Evolutionary conservation across 2,329 filamentous ascomycete genomes (phyloP).

Genomic region (Botryotinia calthae): DNA sequence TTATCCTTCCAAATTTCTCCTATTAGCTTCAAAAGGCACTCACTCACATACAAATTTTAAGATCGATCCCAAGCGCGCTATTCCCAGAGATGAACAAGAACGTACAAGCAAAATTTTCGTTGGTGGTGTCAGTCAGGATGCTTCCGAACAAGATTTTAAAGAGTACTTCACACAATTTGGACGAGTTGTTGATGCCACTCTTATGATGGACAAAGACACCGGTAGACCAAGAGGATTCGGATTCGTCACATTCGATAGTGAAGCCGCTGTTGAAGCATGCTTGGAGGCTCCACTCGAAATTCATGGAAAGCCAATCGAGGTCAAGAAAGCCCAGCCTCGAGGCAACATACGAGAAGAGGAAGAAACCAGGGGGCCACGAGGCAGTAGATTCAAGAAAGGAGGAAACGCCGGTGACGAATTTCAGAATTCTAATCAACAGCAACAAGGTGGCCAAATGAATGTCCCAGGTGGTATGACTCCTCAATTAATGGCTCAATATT

Average conservation of each 20-base stretch:
- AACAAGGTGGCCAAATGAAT: conserved; percentile 37
- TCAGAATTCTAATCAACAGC: conserved; percentile 42
- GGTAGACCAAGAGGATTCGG: conserved; percentile 95
- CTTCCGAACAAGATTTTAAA: conserved; percentile 92
- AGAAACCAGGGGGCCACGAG: conserved; percentile 57
- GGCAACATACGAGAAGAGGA: conserved; percentile 94
- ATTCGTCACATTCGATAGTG: conserved; percentile 97
- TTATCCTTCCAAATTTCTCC: conserved; percentile 28
- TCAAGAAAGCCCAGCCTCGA: conserved; percentile 94
- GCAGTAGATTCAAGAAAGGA: conserved; percentile 56
- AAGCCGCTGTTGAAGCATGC: conserved; percentile 89
- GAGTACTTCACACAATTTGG: conserved; percentile 97
- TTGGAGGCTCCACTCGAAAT: conserved; percentile 84
- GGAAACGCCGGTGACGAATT: conserved; percentile 45
- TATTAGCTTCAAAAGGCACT: conserved; percentile 29
- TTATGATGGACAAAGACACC: conserved; percentile 99
- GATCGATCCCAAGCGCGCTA: conserved; percentile 98
- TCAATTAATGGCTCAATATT: conserved; percentile 97
- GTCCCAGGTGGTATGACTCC: conserved; percentile 74
- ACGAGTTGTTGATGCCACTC: conserved; percentile 90
- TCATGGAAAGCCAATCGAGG: conserved; percentile 92
- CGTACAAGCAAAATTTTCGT: conserved; percentile 99
- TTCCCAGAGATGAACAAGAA: conserved; percentile 95
- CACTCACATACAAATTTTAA: conserved; percentile 28
- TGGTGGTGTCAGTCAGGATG: conserved; percentile 94